Conservation (phyloP, 208 protist species). For the Entamoeba histolytica region DNA sequence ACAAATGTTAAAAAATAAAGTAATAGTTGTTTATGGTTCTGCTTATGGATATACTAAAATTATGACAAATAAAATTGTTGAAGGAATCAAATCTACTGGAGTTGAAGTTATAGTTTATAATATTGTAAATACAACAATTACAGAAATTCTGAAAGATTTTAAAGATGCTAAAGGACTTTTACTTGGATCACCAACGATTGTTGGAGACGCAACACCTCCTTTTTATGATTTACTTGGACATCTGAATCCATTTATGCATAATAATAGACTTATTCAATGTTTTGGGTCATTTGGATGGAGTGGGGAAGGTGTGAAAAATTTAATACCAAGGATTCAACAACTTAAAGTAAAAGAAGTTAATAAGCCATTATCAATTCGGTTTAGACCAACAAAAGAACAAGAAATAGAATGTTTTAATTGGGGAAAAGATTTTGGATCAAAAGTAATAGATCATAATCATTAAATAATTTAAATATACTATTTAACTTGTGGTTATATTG, state of each 20-base stretch:
- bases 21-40: not conserved
- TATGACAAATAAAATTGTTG: conserved; percentile 1
- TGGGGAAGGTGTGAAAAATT: not conserved
- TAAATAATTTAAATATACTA: too few species aligned
- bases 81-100: not conserved
- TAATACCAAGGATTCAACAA: not conserved
- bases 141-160: not conserved
- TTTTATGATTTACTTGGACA: not conserved
- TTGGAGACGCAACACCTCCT: conserved; percentile 2
- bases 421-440: conserved; percentile 6
- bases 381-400: not conserved
- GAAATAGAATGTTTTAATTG: not conserved
- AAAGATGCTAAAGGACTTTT: not conserved
- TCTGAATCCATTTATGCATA: not conserved
- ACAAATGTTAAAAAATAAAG: not conserved
- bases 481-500: too few species aligned
- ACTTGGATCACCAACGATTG: conserved; percentile 4
- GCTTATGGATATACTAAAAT: conserved; percentile 19
- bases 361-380: not conserved
- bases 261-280: not conserved
- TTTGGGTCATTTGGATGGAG: conserved; percentile 20
- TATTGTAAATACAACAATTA: not conserved
- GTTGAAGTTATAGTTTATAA: not conserved
- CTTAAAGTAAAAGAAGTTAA: not conserved
- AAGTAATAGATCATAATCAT: too few species aligned